phyloP scores from a whole-genome alignment of 2,329 filamentous ascomycete species.

The Incumbomyces lentus region DNA sequence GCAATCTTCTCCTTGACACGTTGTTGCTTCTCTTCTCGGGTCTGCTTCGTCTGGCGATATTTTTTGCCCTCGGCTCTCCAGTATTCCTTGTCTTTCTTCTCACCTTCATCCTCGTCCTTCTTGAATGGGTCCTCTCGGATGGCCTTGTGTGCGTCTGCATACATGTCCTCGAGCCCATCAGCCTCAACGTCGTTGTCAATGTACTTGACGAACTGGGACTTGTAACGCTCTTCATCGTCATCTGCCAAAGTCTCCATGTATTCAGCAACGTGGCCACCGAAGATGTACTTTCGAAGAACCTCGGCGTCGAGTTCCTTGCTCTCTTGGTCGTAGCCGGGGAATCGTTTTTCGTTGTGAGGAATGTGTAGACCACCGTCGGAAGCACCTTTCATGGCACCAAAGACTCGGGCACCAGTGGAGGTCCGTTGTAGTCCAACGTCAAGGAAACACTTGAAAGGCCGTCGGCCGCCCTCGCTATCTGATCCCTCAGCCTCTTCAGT shows the following conservation, averaged over 20 bases:
- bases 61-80: conserved; percentile 95
- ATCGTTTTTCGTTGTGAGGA: conserved; percentile 98
- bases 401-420: conserved; percentile 96
- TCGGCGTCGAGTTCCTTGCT: conserved; percentile 95
- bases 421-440: conserved; percentile 96
- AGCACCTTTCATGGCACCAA: conserved; percentile 99
- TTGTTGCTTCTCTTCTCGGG: conserved; percentile 71
- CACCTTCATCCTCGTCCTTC: conserved; percentile 62
- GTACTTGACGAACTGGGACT: conserved; percentile 96
- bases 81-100: conserved; percentile 96
- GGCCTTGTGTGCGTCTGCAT: conserved; percentile 85
- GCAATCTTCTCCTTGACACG: conserved; percentile 86
- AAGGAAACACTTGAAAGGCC: conserved; percentile 98
- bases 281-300: conserved; percentile 98
- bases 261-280: conserved; percentile 94
- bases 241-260: conserved; percentile 99
- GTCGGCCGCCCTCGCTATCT: conserved; percentile 75
- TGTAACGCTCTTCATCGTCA: conserved; percentile 99
- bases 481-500: conserved; percentile 80
- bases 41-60: conserved; percentile 67
- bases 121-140: conserved; percentile 98
- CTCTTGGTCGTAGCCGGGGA: conserved; percentile 97
- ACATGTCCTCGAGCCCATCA: conserved; percentile 92
- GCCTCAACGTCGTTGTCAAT: conserved; percentile 94
- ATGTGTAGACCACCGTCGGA: conserved; percentile 95